A percentile compares a stretch with the other conserved stretches of the same genome.
These are phyloP conservation scores for Rostrohypoxylon terebratum DNA, from an alignment of 495 filamentous ascomycete genomes.

Conservation along the genomic window DNA sequence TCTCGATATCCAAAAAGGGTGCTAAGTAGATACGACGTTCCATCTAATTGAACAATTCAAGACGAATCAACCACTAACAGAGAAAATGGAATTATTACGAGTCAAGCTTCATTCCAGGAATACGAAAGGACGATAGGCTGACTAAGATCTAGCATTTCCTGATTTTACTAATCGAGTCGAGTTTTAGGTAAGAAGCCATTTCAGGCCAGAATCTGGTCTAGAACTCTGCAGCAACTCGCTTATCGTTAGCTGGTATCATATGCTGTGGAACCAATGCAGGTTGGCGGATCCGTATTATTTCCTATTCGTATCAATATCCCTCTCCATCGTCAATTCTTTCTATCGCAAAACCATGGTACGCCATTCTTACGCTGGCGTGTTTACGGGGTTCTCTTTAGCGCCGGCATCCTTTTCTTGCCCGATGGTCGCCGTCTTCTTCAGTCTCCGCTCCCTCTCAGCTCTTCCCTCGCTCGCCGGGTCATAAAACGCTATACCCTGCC, in stretches of 20 bases:
- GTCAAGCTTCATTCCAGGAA: neutral
- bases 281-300: neutral
- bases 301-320: neutral
- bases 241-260: neutral
- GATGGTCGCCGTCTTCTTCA: slow-evolving; percentile 26
- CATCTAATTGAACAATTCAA: neutral
- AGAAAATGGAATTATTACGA: neutral
- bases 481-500: slow-evolving; percentile 55
- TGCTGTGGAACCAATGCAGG: neutral
- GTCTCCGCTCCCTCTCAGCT: slow-evolving; percentile 46
- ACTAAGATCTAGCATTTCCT: neutral
- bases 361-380: slow-evolving; percentile 27
- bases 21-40: neutral
- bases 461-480: slow-evolving; percentile 64
- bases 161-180: neutral
- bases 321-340: neutral
- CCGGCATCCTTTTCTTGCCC: neutral
- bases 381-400: slow-evolving; percentile 19
- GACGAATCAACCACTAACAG: neutral
- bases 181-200: slow-evolving; percentile 8
- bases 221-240: neutral
- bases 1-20: neutral
- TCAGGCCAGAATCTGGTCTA: neutral
- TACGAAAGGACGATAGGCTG: neutral
- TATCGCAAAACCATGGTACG: neutral